Evolutionary conservation across 257 asterid genomes (phyloP).

Genomic region (Thymus quinquecostatus): DNA sequence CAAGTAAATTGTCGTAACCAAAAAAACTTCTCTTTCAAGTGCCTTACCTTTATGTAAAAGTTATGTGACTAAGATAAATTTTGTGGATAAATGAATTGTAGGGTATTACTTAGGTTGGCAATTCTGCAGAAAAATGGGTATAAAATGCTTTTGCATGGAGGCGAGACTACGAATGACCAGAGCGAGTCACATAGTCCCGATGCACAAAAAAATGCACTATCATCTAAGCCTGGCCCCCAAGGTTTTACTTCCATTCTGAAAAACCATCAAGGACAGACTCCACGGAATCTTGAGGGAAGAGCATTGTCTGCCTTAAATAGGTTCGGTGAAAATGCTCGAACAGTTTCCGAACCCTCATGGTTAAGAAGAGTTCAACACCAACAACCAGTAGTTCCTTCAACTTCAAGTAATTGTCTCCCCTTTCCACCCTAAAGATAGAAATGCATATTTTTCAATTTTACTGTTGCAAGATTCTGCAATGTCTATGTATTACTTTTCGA

Average conservation of each 20-base stretch:
- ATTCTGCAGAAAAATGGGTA: conserved; percentile 65
- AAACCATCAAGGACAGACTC: conserved; percentile 46
- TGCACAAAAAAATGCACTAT: conserved; percentile 38
- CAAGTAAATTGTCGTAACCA: conserved; percentile 54
- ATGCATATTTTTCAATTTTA: background rate
- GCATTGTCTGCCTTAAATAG: conserved; percentile 89
- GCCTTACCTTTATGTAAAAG: conserved; percentile 17
- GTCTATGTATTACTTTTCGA: conserved; percentile 4
- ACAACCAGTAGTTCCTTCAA: conserved; percentile 65
- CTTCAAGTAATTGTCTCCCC: conserved; percentile 51
- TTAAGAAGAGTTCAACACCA: conserved; percentile 75
- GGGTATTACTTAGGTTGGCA: conserved; percentile 81
- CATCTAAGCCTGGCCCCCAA: conserved; percentile 42
- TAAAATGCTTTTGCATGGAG: conserved; percentile 94
- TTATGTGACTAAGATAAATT: conserved; percentile 17
- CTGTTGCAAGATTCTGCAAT: conserved; percentile 2
- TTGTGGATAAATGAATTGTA: conserved; percentile 43
- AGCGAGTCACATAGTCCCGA: conserved; percentile 41
- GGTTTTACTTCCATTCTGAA: conserved; percentile 44
- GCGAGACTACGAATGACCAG: conserved; percentile 62
- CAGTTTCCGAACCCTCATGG: conserved; percentile 79
- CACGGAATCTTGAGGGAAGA: conserved; percentile 79
- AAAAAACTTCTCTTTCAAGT: conserved; percentile 4
- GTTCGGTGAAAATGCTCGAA: conserved; percentile 81
- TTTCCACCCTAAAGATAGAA: background rate